These are phyloP conservation scores for Rhodotorula taiwanensis DNA, from an alignment of 768 basidiomycete genomes.

Conservation along the genomic window DNA sequence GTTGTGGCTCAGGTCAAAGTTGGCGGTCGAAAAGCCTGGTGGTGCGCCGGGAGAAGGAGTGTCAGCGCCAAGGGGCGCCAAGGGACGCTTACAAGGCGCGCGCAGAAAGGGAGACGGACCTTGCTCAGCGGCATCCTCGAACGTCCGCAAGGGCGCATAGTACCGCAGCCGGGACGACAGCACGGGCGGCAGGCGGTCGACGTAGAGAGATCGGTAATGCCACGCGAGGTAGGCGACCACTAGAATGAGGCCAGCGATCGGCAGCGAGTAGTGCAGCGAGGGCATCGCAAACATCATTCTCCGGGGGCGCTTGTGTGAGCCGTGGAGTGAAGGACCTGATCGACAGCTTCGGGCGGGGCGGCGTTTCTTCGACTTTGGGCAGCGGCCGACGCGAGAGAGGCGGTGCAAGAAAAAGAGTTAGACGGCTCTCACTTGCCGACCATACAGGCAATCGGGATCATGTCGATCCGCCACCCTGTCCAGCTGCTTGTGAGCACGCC, in stretches of 20 bases:
- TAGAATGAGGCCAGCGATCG: conserved; percentile 12
- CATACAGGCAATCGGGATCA: neutral
- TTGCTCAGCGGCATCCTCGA: conserved; percentile 35
- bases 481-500: neutral
- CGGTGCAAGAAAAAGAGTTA: too few relatives aligned
- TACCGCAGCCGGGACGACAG: conserved; percentile 33
- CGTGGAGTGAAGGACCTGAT: too few relatives aligned
- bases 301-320: too few relatives aligned
- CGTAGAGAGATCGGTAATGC: conserved; percentile 23
- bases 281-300: neutral
- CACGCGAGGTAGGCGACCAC: conserved; percentile 16
- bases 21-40: conserved; percentile 28
- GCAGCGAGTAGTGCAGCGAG: conserved; percentile 5
- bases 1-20: conserved; percentile 33
- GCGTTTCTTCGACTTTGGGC: too few relatives aligned
- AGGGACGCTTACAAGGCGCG: too few relatives aligned
- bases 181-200: conserved; percentile 29
- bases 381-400: too few relatives aligned
- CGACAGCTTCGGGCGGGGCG: too few relatives aligned
- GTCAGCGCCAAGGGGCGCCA: too few relatives aligned
- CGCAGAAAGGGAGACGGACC: conserved; percentile 1
- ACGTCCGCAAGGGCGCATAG: conserved; percentile 35
- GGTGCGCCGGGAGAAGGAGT: neutral
- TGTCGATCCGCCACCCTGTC: neutral
- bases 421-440: too few relatives aligned